Conservation (phyloP, 1,139 yeast species). For the Magnusiomyces fungicola region DNA sequence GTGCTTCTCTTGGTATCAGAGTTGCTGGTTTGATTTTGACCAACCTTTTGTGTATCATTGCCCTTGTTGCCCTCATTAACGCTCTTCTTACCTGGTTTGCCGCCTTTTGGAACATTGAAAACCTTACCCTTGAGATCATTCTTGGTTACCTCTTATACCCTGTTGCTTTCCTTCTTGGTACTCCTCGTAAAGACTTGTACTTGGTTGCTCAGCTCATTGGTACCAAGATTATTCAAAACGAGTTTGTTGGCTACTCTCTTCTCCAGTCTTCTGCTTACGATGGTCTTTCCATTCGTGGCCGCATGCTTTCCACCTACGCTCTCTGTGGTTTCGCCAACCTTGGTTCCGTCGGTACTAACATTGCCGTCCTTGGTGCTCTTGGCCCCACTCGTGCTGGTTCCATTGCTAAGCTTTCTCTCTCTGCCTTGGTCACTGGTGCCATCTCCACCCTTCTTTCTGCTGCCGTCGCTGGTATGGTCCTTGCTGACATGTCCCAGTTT, state of each 20-base stretch:
- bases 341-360: conserved; percentile 57
- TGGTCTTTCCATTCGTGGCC: conserved; percentile 46
- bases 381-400: conserved; percentile 49
- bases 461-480: conserved; percentile 61
- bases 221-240: conserved; percentile 55
- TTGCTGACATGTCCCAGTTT: conserved; percentile 39
- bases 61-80: conserved; percentile 50
- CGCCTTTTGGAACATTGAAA: conserved; percentile 43
- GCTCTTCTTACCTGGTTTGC: conserved; percentile 60
- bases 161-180: conserved; percentile 53
- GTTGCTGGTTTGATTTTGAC: conserved; percentile 57
- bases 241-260: conserved; percentile 50
- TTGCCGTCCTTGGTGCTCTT: conserved; percentile 55
- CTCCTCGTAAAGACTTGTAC: conserved; percentile 51
- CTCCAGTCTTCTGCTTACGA: conserved; percentile 42
- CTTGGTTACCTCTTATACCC: conserved; percentile 56
- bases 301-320: conserved; percentile 55
- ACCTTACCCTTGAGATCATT: conserved; percentile 50
- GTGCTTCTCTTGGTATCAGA: conserved; percentile 53
- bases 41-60: conserved; percentile 58
- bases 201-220: conserved; percentile 49
- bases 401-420: conserved; percentile 42
- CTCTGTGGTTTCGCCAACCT: conserved; percentile 61
- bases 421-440: conserved; percentile 50
- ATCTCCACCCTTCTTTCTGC: conserved; percentile 54